Conservation (phyloP, 768 basidiomycete genomes). For the Pisolithus tinctorius region DNA sequence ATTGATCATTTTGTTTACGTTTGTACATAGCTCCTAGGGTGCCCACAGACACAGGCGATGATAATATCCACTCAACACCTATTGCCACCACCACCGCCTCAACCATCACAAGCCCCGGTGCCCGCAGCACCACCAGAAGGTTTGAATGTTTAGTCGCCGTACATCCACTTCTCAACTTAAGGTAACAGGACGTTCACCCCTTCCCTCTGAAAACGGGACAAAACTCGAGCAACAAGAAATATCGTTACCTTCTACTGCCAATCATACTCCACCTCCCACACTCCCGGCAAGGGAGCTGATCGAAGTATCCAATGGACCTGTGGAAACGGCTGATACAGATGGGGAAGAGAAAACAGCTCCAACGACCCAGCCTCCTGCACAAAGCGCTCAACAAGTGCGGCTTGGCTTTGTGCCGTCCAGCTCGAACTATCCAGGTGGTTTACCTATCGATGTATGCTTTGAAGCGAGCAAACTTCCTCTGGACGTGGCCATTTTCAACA, state of each 20-base stretch:
- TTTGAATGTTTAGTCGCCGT: constrained; percentile 5
- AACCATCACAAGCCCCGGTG: constrained; percentile 15
- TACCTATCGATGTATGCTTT: constrained; percentile 68
- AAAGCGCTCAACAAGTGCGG: constrained; percentile 9
- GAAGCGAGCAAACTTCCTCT: constrained; percentile 88
- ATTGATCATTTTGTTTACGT: neutral
- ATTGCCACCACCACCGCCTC: constrained; percentile 30
- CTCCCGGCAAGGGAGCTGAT: constrained; percentile 7
- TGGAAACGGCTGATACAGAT: constrained; percentile 46
- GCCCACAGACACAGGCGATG: constrained; percentile 78
- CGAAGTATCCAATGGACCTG: constrained; percentile 25
- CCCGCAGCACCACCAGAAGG: constrained; percentile 23
- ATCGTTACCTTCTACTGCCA: constrained; percentile 26
- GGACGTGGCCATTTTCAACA: constrained; percentile 90
- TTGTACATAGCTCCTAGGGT: constrained; percentile 1
- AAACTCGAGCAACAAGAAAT: constrained; percentile 30
- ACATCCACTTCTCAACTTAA: neutral
- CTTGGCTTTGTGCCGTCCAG: constrained; percentile 18
- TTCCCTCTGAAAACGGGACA: constrained; percentile 18
- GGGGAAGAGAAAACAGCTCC: constrained; percentile 33
- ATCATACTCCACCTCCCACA: constrained; percentile 25
- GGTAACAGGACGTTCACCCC: constrained; percentile 16
- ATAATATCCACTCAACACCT: constrained; percentile 84
- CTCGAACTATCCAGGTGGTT: constrained; percentile 34
- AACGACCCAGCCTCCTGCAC: constrained; percentile 20